Base-by-base conservation (phyloP, 164 flowering plant genomes). In the Sextonia rubra region DNA sequence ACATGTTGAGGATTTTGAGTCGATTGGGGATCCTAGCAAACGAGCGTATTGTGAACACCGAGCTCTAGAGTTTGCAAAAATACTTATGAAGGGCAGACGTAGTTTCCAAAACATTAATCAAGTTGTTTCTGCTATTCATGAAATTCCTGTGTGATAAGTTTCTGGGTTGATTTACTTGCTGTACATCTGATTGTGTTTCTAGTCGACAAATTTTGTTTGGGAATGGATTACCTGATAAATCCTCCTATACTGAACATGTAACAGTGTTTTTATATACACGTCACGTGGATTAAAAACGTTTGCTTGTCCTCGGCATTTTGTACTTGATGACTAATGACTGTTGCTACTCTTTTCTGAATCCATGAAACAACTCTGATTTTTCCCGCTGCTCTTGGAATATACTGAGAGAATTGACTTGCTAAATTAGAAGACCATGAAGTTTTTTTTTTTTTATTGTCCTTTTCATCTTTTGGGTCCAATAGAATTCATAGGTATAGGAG, bases 1-100 rank as follows among this genome's bases (percentile, higher is more conserved):
- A 47, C 99, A 95, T 81, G 96, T 95, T 26, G 98, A 90, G 80
- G 99, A 95, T 81, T 88, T 95, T 75, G 98, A 93, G 73, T 87
- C 96, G 15, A 93, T 93, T 27, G 27, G 60, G 4, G 93, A 90
- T 77, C 78, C 83, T 48, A 72, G 72, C 65, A 86, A 73, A 72
- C 80, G 96, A 67, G 93, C 98, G 63, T 79, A 78, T 15, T 93
- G 99, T 71, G 98, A 95, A 80, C 80, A 83, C 65, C 82, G 75
- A 55, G 98, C 98, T 71, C 91, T 95, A 27, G 77, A 85, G 47
- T 76, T 88, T 66, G 99, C 98, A 1, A 95, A 88, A 79, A 69
- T 72, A 78, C 88, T 95, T 82, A 78, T 95, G 15, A 93, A 95
- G 86, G 86, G 87, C 61, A 90, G 98, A 77, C 81, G 85, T 37